These are phyloP conservation scores for Cryphonectria carpinicola DNA, from an alignment of 2,329 filamentous ascomycete species.

Conservation along the genomic window DNA sequence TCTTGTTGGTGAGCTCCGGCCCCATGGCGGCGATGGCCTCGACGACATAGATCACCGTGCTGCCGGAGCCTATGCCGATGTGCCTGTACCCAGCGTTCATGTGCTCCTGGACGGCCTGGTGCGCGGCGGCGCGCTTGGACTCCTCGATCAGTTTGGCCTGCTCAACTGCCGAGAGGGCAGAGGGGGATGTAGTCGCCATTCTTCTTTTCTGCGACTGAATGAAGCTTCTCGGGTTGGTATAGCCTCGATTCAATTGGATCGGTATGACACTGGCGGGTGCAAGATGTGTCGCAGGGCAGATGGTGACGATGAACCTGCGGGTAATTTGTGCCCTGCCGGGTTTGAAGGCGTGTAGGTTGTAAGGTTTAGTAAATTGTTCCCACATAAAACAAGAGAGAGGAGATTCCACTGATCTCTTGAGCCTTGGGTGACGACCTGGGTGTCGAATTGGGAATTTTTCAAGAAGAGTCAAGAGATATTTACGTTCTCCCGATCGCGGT, in stretches of 20 bases:
- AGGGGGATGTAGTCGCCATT: constrained; percentile 42
- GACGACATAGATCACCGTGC: constrained; percentile 83
- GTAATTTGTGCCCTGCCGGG: constrained; percentile 18
- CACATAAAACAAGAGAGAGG: constrained; percentile 12
- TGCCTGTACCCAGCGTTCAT: constrained; percentile 65
- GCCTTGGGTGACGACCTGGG: neutral
- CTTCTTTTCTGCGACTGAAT: constrained; percentile 26
- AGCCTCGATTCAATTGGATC: neutral
- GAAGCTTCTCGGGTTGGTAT: neutral
- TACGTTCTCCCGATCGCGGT: neutral
- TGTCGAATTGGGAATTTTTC: no score
- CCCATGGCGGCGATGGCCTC: constrained; percentile 74
- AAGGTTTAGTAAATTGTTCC: constrained; percentile 13
- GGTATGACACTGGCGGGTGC: neutral
- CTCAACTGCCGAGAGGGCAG: constrained; percentile 33
- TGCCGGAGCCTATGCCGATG: constrained; percentile 80
- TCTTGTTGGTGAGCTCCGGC: constrained; percentile 57
- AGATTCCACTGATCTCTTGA: neutral
- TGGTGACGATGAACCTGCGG: constrained; percentile 13
- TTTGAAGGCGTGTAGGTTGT: constrained; percentile 16
- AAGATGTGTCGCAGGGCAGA: neutral
- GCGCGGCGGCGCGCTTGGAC: constrained; percentile 76
- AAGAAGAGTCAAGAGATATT: neutral
- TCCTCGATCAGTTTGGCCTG: constrained; percentile 60
- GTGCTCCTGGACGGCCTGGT: constrained; percentile 73